A percentile compares a stretch with the other conserved stretches of the same genome.
phyloP scores from a whole-genome alignment of 2,329 filamentous ascomycete species.

The Pseudogymnoascus sp. region DNA sequence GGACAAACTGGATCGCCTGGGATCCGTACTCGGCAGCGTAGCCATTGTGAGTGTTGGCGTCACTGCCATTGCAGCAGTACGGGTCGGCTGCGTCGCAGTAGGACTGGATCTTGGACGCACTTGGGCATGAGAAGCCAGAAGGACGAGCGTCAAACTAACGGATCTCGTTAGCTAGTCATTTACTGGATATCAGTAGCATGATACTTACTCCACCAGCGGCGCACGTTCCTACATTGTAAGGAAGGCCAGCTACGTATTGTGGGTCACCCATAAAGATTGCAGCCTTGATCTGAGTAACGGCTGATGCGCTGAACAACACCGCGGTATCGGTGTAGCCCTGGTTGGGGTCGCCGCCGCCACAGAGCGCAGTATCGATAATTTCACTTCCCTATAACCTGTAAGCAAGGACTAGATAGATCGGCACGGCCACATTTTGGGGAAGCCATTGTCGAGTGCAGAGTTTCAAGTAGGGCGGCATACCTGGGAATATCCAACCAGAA shows the following conservation, averaged over 20 bases:
- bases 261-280: conserved; percentile 43
- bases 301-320: conserved; percentile 36
- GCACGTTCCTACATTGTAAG: conserved; percentile 55
- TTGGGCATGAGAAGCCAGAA: conserved; percentile 48
- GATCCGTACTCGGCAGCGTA: conserved; percentile 56
- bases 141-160: conserved; percentile 52
- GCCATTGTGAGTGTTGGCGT: conserved; percentile 51
- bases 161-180: not conserved
- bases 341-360: conserved; percentile 46
- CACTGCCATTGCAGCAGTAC: conserved; percentile 58
- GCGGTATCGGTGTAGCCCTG: conserved; percentile 37
- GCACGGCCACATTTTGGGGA: not conserved
- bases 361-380: conserved; percentile 56
- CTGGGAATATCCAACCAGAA: conserved; percentile 55
- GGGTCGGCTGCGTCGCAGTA: conserved; percentile 59
- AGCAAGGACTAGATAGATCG: not conserved
- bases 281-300: conserved; percentile 38
- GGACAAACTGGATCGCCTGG: conserved; percentile 51
- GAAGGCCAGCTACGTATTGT: conserved; percentile 37
- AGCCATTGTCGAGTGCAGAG: conserved; percentile 22
- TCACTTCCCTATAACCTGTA: conserved; percentile 42
- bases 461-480: conserved; percentile 18
- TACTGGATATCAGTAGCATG: not conserved
- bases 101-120: conserved; percentile 39
- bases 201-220: conserved; percentile 44